Conservation (phyloP, 331 rosid species). For the Rosa hybrid region DNA sequence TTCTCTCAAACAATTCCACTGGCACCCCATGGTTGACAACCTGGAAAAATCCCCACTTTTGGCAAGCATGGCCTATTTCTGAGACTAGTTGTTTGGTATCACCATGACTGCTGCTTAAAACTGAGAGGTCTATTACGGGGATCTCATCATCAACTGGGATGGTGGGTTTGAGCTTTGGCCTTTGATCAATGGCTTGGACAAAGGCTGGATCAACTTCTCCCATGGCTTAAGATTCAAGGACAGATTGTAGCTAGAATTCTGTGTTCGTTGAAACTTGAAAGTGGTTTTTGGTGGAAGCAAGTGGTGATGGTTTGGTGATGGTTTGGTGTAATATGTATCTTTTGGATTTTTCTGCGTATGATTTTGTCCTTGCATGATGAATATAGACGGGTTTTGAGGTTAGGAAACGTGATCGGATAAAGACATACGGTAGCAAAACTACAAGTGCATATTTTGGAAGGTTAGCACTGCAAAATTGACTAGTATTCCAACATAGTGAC, state of each 20-base stretch:
- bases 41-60: constrained; percentile 80
- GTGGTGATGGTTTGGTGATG: background rate
- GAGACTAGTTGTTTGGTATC: constrained; percentile 26
- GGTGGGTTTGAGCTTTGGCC: constrained; percentile 40
- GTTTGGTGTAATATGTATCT: background rate
- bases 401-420: background rate
- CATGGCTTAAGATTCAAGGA: constrained; percentile 36
- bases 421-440: background rate
- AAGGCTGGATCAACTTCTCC: constrained; percentile 67
- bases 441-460: background rate
- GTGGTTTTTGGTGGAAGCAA: background rate
- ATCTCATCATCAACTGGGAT: constrained; percentile 39
- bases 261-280: background rate
- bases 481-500: background rate
- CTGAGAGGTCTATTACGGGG: constrained; percentile 65
- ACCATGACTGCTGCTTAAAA: constrained; percentile 10
- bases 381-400: constrained; percentile 27
- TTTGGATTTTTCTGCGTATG: background rate
- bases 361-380: constrained; percentile 16
- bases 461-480: background rate
- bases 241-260: background rate
- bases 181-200: constrained; percentile 63
- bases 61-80: constrained; percentile 58
- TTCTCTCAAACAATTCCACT: constrained; percentile 22
- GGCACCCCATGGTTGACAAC: constrained; percentile 71